These are phyloP conservation scores for Microdochium paspali DNA, from an alignment of 2,329 filamentous ascomycete genomes.

Conservation along the genomic window DNA sequence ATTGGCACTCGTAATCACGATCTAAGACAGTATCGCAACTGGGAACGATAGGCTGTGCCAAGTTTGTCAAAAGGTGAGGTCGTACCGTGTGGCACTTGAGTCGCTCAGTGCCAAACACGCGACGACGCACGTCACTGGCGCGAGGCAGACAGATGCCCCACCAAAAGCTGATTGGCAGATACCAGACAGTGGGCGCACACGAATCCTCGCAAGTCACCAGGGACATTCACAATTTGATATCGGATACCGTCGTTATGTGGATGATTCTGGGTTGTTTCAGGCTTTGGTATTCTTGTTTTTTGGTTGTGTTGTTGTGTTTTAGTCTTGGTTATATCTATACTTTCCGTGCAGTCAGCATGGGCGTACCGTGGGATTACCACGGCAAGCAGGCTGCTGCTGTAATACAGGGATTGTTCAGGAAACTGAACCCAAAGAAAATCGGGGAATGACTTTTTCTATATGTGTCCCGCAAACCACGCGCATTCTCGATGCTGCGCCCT, in stretches of 20 bases:
- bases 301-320: not conserved
- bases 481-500: not conserved
- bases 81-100: no score
- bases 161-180: no score
- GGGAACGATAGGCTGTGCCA: no score
- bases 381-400: not conserved
- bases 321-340: not conserved
- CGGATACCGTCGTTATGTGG: conserved; percentile 10
- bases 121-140: no score
- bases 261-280: no score
- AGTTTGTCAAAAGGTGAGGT: no score
- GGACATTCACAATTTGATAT: not conserved
- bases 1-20: no score
- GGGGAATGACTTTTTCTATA: not conserved
- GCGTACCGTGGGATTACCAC: not conserved
- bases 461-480: not conserved
- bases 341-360: not conserved
- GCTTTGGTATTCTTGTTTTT: not conserved
- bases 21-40: no score
- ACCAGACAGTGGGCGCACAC: no score
- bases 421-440: not conserved
- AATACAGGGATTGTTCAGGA: not conserved
- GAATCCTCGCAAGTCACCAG: not conserved
- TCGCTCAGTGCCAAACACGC: no score
- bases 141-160: no score